Evolutionary conservation across 768 basidiomycete species (phyloP).

Genomic region (Leccinum aurantiacum): DNA sequence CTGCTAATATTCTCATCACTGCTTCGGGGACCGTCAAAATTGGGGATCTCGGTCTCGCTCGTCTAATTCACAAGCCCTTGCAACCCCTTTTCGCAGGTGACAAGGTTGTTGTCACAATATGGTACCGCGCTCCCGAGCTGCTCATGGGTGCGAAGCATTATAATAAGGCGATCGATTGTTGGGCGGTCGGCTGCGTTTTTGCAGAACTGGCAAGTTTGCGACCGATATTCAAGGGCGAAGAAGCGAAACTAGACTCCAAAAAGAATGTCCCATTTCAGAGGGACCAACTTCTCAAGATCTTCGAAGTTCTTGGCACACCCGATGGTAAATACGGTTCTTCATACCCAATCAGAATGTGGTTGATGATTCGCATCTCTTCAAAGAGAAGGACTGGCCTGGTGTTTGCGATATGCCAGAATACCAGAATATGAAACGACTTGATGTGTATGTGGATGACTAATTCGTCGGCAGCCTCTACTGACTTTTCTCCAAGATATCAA

Average conservation of each 20-base stretch:
- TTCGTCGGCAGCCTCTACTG: background rate
- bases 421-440: slow-evolving; percentile 74
- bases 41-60: slow-evolving; percentile 94
- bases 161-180: slow-evolving; percentile 93
- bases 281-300: slow-evolving; percentile 94
- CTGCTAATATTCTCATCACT: slow-evolving; percentile 97
- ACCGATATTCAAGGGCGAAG: slow-evolving; percentile 99
- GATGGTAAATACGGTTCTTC: slow-evolving; percentile 48
- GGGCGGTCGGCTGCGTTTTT: slow-evolving; percentile 98
- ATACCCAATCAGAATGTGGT: background rate
- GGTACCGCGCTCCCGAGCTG: slow-evolving; percentile 98
- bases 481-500: slow-evolving; percentile 44
- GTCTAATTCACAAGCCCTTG: slow-evolving; percentile 87
- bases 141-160: slow-evolving; percentile 97
- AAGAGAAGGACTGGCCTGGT: slow-evolving; percentile 88
- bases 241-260: slow-evolving; percentile 95
- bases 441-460: slow-evolving; percentile 48
- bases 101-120: slow-evolving; percentile 99
- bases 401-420: slow-evolving; percentile 88
- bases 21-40: slow-evolving; percentile 91
- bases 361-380: slow-evolving; percentile 3
- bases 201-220: slow-evolving; percentile 91
- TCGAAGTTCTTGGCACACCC: slow-evolving; percentile 90
- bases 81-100: slow-evolving; percentile 92
- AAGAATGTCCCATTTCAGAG: slow-evolving; percentile 97